Evolutionary conservation across 2,329 filamentous ascomycete genomes (phyloP), one percentile per base, ranked within the genome.

Genomic region (Canariomyces notabilis): DNA sequence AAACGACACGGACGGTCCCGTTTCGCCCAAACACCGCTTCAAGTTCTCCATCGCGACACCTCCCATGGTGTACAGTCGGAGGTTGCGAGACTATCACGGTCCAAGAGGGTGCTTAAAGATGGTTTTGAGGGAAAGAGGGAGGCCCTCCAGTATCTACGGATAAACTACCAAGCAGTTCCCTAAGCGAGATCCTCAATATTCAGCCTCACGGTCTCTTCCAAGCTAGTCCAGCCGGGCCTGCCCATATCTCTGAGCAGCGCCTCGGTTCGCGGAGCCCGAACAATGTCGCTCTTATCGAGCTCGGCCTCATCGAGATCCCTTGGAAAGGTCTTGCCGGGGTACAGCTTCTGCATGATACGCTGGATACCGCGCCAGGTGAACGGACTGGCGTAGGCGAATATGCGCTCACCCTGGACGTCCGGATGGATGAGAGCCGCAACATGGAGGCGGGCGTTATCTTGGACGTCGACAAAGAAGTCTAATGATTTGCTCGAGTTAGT

Each of bases 321-420:
- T 14, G 40, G 9, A 9, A 42, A 42, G 9, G 20, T 5, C 32
- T 19, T 42, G 20, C 14, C 6, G 21, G 31, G 40, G 19, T 42
- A 35, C 20, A 42, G 21, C n/a, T 4, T 19, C 32, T 36, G 31
- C 4, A 42, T 12, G 2, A 16, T 6, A 4, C 20, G 20, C 40
- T 42, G 40, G 4, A 42, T 6, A 9, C 40, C 40, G 20, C 31
- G 40, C 40, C 40, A 42, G n/a, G 40, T 42, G 40, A 18, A 42
- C 2, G 40, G 42, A 2, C 21, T 16, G 18, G 18, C 34, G 23
- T 37, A 44, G 7, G 42, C 42, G 8, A 44, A 44, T 4, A 44
- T 37, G 16, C 42, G 42, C 42, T 44, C 42, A 11, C 22, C n/a
- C 12, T 15, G 32, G 19, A 42, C 40, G 5, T 16, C 40, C 2